phyloP scores from a whole-genome alignment of 1,284 basidiomycete species.

The Apiotrichum porosum region DNA sequence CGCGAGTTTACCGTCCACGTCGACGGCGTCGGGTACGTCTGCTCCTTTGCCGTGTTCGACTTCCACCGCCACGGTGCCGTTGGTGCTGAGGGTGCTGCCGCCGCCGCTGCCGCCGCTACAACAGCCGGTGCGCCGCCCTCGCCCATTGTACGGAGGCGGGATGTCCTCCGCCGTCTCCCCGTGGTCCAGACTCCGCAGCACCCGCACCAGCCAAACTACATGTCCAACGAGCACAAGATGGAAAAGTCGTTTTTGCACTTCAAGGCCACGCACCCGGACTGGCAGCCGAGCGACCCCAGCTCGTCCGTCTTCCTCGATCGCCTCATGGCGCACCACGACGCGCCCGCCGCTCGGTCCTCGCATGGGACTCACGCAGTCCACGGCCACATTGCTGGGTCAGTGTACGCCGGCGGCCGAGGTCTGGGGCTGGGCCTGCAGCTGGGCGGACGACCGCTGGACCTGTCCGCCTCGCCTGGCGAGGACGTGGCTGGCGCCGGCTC shows the following conservation, averaged over 20 bases:
- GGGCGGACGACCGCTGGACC: too few species aligned
- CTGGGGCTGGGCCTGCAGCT: slow-evolving; percentile 3
- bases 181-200: too few species aligned
- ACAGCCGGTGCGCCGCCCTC: neutral
- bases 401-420: slow-evolving; percentile 15
- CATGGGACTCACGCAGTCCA: neutral
- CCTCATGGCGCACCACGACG: slow-evolving; percentile 58
- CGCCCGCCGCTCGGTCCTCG: neutral
- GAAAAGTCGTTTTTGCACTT: slow-evolving; percentile 96
- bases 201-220: slow-evolving; percentile 48
- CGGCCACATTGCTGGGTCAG: slow-evolving; percentile 7
- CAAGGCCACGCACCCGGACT: slow-evolving; percentile 90
- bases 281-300: slow-evolving; percentile 80
- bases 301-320: slow-evolving; percentile 78
- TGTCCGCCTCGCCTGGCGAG: neutral
- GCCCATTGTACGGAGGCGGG: neutral
- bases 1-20: slow-evolving; percentile 95
- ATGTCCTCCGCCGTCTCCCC: neutral
- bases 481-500: neutral
- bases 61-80: slow-evolving; percentile 86
- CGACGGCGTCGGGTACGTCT: slow-evolving; percentile 92
- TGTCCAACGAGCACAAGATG: slow-evolving; percentile 75
- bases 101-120: neutral
- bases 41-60: slow-evolving; percentile 96
- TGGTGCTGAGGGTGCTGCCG: slow-evolving; percentile 54